Percentiles rank a stretch among this genome's conserved stretches.
Conservation (phyloP, 352 stramenopile species). For the Globisporangium lucens region DNA sequence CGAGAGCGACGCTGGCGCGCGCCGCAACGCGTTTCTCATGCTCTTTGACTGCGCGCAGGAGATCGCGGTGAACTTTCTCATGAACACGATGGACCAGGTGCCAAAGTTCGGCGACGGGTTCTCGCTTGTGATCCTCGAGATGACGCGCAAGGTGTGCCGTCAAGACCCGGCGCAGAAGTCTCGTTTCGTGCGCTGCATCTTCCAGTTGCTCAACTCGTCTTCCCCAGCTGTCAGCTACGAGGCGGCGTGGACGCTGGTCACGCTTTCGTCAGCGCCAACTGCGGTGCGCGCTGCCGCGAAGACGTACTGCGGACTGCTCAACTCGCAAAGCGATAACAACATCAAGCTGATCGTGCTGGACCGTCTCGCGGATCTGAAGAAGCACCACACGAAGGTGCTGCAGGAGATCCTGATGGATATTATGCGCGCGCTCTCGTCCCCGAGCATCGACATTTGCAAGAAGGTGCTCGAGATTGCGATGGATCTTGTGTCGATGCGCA, state of each 20-base stretch:
- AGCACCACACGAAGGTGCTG: slow-evolving; percentile 95
- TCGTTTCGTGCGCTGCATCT: slow-evolving; percentile 98
- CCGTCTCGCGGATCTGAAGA: slow-evolving; percentile 96
- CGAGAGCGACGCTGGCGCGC: slow-evolving; percentile 93
- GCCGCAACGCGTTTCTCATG: slow-evolving; percentile 99
- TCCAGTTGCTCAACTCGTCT: slow-evolving; percentile 95
- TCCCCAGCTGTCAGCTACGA: slow-evolving; percentile 96
- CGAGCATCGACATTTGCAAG: slow-evolving; percentile 98
- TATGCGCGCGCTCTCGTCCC: slow-evolving; percentile 94
- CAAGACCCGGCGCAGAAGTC: slow-evolving; percentile 97
- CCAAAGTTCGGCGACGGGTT: slow-evolving; percentile 97
- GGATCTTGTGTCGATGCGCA: slow-evolving; percentile 95
- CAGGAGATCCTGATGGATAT: slow-evolving; percentile 99
- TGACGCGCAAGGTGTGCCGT: slow-evolving; percentile 98
- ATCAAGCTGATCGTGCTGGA: slow-evolving; percentile 99
- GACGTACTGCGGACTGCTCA: slow-evolving; percentile 97
- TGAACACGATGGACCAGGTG: slow-evolving; percentile 96
- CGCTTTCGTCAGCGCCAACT: slow-evolving; percentile 96
- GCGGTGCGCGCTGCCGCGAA: slow-evolving; percentile 96
- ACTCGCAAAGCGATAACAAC: slow-evolving; percentile 99
- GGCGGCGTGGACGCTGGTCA: slow-evolving; percentile 98
- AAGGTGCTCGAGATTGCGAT: slow-evolving; percentile 99
- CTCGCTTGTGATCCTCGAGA: slow-evolving; percentile 98
- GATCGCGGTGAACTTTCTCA: slow-evolving; percentile 97
- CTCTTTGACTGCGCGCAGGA: slow-evolving; percentile 98